Conservation (phyloP, 2,329 filamentous ascomycete species). For the Paecilomyces fulvus region DNA sequence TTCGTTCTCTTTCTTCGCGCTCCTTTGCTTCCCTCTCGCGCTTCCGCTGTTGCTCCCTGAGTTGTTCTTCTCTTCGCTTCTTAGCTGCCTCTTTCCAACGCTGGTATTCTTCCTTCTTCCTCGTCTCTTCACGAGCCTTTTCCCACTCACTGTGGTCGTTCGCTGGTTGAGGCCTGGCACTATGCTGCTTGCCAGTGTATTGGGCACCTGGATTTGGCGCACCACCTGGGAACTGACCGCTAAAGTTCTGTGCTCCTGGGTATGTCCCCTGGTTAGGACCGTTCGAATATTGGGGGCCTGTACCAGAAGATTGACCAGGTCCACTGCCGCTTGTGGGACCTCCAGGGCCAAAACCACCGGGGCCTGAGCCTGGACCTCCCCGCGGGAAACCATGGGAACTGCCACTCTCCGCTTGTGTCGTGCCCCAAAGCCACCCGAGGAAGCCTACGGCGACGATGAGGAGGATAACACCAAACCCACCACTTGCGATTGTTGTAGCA, state of each 20-base stretch:
- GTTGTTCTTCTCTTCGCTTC: slow-evolving; percentile 9
- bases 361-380: slow-evolving; percentile 8
- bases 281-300: slow-evolving; percentile 11
- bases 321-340: slow-evolving; percentile 17
- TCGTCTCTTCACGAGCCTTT: background rate
- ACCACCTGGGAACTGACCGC: slow-evolving; percentile 22
- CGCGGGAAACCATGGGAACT: slow-evolving; percentile 11
- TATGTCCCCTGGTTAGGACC: slow-evolving; percentile 14
- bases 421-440: slow-evolving; percentile 68
- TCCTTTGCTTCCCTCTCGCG: slow-evolving; percentile 34
- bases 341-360: slow-evolving; percentile 18
- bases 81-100: slow-evolving; percentile 7
- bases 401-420: slow-evolving; percentile 49
- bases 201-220: slow-evolving; percentile 19
- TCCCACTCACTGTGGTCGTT: slow-evolving; percentile 6
- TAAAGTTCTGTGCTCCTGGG: slow-evolving; percentile 18
- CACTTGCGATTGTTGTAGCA: slow-evolving; percentile 59
- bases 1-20: slow-evolving; percentile 29
- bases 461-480: slow-evolving; percentile 63
- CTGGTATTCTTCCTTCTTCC: slow-evolving; percentile 6
- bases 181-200: slow-evolving; percentile 27
- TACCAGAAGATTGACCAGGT: slow-evolving; percentile 11
- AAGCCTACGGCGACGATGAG: slow-evolving; percentile 66
- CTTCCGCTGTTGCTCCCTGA: slow-evolving; percentile 29
- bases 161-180: slow-evolving; percentile 15